A percentile compares a stretch with the other conserved stretches of the same genome.
These are phyloP conservation scores for Arthrobotrys megalospora DNA, from an alignment of 2,329 filamentous ascomycete genomes.

Conservation along the genomic window DNA sequence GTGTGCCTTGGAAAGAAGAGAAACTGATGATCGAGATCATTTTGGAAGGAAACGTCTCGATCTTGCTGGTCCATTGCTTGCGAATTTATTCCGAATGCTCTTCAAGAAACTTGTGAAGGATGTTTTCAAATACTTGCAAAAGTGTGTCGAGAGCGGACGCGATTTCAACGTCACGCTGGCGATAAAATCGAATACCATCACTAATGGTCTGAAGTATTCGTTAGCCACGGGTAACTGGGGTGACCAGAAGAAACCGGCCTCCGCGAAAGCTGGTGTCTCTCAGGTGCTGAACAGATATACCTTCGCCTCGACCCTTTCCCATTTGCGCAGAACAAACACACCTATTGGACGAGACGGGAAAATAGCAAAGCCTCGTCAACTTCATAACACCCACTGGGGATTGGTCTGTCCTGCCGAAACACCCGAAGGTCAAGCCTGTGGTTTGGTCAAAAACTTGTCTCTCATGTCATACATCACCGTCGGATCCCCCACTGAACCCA, in stretches of 20 bases:
- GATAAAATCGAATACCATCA: slow-evolving; percentile 90
- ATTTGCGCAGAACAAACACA: slow-evolving; percentile 96
- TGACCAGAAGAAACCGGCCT: slow-evolving; percentile 98
- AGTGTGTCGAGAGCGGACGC: slow-evolving; percentile 88
- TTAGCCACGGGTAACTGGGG: slow-evolving; percentile 99
- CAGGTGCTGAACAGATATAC: slow-evolving; percentile 99
- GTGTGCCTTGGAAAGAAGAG: slow-evolving; percentile 90
- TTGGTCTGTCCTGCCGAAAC: slow-evolving; percentile 97
- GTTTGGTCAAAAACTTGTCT: slow-evolving; percentile 96
- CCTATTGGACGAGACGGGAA: slow-evolving; percentile 98
- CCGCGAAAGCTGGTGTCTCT: slow-evolving; percentile 94
- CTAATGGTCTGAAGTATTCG: slow-evolving; percentile 95
- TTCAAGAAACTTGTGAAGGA: slow-evolving; percentile 93
- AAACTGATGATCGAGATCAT: slow-evolving; percentile 97
- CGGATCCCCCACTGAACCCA: slow-evolving; percentile 88
- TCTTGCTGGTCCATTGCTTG: slow-evolving; percentile 91
- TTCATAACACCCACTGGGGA: slow-evolving; percentile 99
- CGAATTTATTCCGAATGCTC: slow-evolving; percentile 94
- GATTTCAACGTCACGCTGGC: slow-evolving; percentile 93
- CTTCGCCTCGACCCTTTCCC: slow-evolving; percentile 94
- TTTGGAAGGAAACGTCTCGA: slow-evolving; percentile 99
- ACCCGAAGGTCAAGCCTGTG: slow-evolving; percentile 97
- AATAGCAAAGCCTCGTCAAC: slow-evolving; percentile 95
- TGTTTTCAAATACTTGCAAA: slow-evolving; percentile 89
- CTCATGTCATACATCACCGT: slow-evolving; percentile 99